phyloP scores from a whole-genome alignment of 257 asterid species.

The Marsdenia floribunda region DNA sequence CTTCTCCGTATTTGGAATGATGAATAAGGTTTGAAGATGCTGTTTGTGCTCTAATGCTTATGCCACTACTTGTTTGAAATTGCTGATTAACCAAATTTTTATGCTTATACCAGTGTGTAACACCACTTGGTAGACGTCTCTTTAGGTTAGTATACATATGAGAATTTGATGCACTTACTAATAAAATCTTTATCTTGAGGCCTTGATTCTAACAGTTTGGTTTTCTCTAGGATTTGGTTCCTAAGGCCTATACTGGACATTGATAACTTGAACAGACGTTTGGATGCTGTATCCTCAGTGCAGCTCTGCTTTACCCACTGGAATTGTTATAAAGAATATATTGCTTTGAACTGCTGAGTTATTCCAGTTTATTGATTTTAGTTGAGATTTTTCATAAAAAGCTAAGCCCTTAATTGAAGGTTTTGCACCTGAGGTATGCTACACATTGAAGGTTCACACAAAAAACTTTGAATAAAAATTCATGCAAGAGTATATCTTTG shows the following conservation, averaged over 20 bases:
- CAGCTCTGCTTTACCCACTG: slow-evolving; percentile 1
- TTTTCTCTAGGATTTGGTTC: slow-evolving; percentile 80
- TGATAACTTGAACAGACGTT: slow-evolving; percentile 75
- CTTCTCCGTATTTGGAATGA: slow-evolving; percentile 94
- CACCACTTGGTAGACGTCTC: slow-evolving; percentile 93
- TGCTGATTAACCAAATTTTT: slow-evolving; percentile 21
- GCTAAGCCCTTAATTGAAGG: neutral
- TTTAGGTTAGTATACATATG: slow-evolving; percentile 52
- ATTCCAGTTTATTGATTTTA: neutral
- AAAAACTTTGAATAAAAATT: slow-evolving; percentile 4
- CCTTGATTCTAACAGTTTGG: slow-evolving; percentile 26
- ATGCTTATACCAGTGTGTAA: slow-evolving; percentile 72
- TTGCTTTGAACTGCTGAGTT: neutral
- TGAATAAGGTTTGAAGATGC: slow-evolving; percentile 74
- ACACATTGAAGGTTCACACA: neutral
- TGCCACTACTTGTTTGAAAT: slow-evolving; percentile 15
- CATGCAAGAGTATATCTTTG: slow-evolving; percentile 25
- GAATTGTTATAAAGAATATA: neutral
- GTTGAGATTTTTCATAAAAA: neutral
- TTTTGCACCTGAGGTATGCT: neutral
- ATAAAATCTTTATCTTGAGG: slow-evolving; percentile 21
- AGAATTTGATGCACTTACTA: slow-evolving; percentile 12
- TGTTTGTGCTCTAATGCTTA: slow-evolving; percentile 16
- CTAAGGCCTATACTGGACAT: slow-evolving; percentile 91
- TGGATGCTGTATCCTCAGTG: slow-evolving; percentile 80